Conservation (phyloP, 2,329 filamentous ascomycete species). For the Westerdykella ornata region DNA sequence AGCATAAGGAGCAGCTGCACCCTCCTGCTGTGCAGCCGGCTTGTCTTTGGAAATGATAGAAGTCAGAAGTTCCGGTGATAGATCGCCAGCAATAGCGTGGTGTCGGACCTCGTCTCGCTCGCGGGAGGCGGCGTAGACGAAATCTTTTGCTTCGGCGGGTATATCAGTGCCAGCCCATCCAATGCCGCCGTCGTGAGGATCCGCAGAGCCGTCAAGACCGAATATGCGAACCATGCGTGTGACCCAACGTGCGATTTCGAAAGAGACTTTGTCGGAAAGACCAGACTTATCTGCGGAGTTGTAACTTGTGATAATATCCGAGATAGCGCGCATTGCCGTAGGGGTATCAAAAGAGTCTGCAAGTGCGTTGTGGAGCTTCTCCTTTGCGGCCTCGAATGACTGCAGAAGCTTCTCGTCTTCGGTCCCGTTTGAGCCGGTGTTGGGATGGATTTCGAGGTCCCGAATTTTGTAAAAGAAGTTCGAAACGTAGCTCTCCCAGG, state of each 20-base stretch:
- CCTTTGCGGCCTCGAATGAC: constrained; percentile 50
- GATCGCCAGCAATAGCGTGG: constrained; percentile 46
- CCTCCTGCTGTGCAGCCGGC: constrained; percentile 22
- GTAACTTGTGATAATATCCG: constrained; percentile 68
- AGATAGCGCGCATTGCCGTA: constrained; percentile 68
- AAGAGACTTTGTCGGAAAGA: constrained; percentile 44
- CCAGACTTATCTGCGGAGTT: constrained; percentile 49
- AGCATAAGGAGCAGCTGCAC: constrained; percentile 41
- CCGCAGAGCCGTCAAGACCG: constrained; percentile 60
- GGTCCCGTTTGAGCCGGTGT: constrained; percentile 21
- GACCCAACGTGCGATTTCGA: constrained; percentile 64
- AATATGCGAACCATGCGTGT: constrained; percentile 80
- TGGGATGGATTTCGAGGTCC: constrained; percentile 41
- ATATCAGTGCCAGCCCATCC: constrained; percentile 62
- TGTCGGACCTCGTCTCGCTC: constrained; percentile 54
- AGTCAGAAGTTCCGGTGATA: constrained; percentile 22
- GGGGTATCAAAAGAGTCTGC: constrained; percentile 85
- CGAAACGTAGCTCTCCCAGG: constrained; percentile 75
- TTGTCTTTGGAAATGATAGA: constrained; percentile 38
- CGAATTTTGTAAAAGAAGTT: constrained; percentile 59
- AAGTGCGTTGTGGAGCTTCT: constrained; percentile 58
- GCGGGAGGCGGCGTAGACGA: constrained; percentile 53
- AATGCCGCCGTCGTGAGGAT: constrained; percentile 43
- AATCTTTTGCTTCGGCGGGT: constrained; percentile 52
- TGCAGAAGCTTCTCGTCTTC: constrained; percentile 41